Evolutionary conservation across 495 filamentous ascomycete species (phyloP), one percentile per base, ranked within the genome.

Genomic region (Oidiodendron maius): DNA sequence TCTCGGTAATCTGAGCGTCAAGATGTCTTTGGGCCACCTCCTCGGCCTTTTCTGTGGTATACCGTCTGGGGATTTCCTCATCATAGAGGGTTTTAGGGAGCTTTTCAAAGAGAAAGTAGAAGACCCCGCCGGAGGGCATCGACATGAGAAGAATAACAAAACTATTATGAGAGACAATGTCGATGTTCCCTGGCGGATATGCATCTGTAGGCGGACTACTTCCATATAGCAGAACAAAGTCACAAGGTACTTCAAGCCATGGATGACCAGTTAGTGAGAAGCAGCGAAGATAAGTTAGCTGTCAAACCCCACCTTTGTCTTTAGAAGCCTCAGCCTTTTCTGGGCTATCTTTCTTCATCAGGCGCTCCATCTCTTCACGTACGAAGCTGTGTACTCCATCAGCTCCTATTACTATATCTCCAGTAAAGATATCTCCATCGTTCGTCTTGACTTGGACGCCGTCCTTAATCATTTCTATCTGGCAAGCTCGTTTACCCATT

Each of bases 361-460:
- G n/a, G n/a, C 58, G 49, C 58, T 67, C 64, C 56, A 63, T 63
- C 20, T 53, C 38, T 18, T 47, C 39, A 4, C 59, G 42, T 3
- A 61, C 51, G 1, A 18, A 25, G 20, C 53, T 56, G 36, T 63
- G 50, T 4, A 78, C 60, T 2, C 77, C 77, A 50, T 81, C 77
- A 11, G 74, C 71, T 24, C 68, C 72, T 17, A 81, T 44, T 28
- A 80, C 52, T 1, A 80, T 53, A 49, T 80, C 76, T 1, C 61
- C 72, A 3, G 32, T 44, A 23, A 63, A 53, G 1, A 22, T 50
- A 4, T 49, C 42, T 2, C 65, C 68, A n/a, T 63, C 57, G 17
- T 59, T 51, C 6, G 64, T 64, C 22, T 54, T 15, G 11, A 55
- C 59, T 2, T 26, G 45, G 3, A 54, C 55, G 1, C 55, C 56